Evolutionary conservation across 2,329 filamentous ascomycete species (phyloP).

Genomic region (Lachnellula hyalina): DNA sequence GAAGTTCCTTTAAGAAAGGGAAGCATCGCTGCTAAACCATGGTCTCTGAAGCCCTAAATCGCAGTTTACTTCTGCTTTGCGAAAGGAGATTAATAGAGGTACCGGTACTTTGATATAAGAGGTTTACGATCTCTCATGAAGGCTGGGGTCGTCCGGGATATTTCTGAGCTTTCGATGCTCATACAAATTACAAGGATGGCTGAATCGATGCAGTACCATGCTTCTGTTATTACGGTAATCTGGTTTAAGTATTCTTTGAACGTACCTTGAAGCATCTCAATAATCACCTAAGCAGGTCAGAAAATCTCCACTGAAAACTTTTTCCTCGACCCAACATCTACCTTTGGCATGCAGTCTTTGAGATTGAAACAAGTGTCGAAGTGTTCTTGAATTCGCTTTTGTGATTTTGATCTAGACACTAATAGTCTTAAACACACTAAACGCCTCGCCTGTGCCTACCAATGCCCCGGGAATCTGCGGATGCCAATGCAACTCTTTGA

Average conservation of each 20-base stretch:
- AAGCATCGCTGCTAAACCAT: not conserved
- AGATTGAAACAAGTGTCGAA: not conserved
- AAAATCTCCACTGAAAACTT: not conserved
- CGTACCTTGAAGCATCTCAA: too few species aligned
- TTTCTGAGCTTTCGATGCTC: too few species aligned
- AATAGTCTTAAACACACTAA: conserved; percentile 81
- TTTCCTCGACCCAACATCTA: not conserved
- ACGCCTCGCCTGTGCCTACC: conserved; percentile 84
- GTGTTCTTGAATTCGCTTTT: not conserved
- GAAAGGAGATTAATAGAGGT: not conserved
- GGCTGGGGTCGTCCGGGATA: too few species aligned
- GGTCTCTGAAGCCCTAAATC: not conserved
- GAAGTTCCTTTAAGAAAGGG: not conserved
- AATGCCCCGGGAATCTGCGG: conserved; percentile 87
- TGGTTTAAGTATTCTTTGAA: too few species aligned
- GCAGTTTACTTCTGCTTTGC: not conserved
- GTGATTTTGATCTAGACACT: conserved; percentile 52
- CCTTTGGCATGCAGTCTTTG: not conserved
- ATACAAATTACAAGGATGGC: too few species aligned
- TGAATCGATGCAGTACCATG: too few species aligned
- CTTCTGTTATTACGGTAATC: too few species aligned
- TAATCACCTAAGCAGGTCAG: too few species aligned
- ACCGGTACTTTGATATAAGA: too few species aligned
- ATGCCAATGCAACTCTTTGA: conserved; percentile 97
- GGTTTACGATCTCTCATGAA: too few species aligned